phyloP scores from a whole-genome alignment of 1,284 basidiomycete genomes.

The Pseudozyma tsukubaensis region DNA sequence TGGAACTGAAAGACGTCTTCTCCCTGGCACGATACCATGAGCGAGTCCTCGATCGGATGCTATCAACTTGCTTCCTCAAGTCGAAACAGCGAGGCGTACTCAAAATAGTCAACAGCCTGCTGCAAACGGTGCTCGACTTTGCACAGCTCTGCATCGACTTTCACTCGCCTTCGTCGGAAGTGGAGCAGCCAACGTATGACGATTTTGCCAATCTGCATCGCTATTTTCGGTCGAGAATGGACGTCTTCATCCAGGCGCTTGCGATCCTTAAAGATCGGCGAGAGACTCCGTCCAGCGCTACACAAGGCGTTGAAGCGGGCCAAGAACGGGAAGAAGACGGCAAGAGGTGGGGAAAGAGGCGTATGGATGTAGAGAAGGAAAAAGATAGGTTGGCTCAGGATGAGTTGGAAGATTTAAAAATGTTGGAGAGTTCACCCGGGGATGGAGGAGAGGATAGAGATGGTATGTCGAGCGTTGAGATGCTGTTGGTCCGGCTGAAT shows the following conservation, averaged over 20 bases:
- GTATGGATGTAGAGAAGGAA: slow-evolving; percentile 37
- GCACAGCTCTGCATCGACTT: slow-evolving; percentile 39
- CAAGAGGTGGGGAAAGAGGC: slow-evolving; percentile 16
- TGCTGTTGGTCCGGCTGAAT: slow-evolving; percentile 32
- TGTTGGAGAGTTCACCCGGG: slow-evolving; percentile 28
- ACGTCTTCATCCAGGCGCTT: slow-evolving; percentile 33
- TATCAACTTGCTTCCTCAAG: slow-evolving; percentile 51
- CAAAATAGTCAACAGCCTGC: slow-evolving; percentile 29
- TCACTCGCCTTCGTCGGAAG: slow-evolving; percentile 9
- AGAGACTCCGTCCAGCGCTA: background rate
- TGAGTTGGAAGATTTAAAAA: slow-evolving; percentile 30
- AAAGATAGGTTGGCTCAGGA: slow-evolving; percentile 26
- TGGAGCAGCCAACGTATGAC: slow-evolving; percentile 21
- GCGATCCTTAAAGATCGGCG: slow-evolving; percentile 30
- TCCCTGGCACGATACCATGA: slow-evolving; percentile 57
- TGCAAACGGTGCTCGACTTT: slow-evolving; percentile 47
- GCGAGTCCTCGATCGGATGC: slow-evolving; percentile 51
- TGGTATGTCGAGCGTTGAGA: slow-evolving; percentile 17
- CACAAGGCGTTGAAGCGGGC: background rate
- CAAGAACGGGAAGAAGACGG: background rate
- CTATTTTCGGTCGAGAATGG: slow-evolving; percentile 23
- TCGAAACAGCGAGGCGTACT: slow-evolving; percentile 24
- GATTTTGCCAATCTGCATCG: slow-evolving; percentile 24
- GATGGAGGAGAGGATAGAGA: slow-evolving; percentile 7
- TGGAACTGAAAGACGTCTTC: slow-evolving; percentile 58